These are phyloP conservation scores for Pseudogymnoascus sp. DNA, from an alignment of 2,329 filamentous ascomycete genomes.

Conservation along the genomic window DNA sequence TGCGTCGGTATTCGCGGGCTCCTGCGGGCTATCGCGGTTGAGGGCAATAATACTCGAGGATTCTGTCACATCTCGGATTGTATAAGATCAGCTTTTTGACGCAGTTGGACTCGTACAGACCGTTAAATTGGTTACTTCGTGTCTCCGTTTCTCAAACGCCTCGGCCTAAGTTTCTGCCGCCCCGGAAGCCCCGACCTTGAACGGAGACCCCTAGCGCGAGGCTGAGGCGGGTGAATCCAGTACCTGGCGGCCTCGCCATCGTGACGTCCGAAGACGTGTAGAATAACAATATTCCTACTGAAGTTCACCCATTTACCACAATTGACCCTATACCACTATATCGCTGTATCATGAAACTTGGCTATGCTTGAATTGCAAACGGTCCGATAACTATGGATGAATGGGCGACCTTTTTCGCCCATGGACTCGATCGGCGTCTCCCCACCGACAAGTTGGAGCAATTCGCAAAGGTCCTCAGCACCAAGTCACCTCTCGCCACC, in stretches of 20 bases:
- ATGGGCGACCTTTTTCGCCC: constrained; percentile 48
- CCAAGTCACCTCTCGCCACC: constrained; percentile 47
- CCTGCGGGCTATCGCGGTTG: not conserved
- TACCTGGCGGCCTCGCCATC: not conserved
- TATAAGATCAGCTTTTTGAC: constrained; percentile 11
- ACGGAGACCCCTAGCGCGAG: not conserved
- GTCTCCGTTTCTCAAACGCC: constrained; percentile 3
- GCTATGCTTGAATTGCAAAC: constrained; percentile 5
- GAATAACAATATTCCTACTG: not conserved
- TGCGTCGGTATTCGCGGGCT: not conserved
- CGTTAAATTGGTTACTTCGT: constrained; percentile 6
- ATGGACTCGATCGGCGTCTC: constrained; percentile 47
- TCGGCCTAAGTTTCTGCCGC: constrained; percentile 1
- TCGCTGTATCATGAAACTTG: not conserved
- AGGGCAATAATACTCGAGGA: not conserved
- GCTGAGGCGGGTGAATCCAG: not conserved
- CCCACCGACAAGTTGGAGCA: constrained; percentile 48
- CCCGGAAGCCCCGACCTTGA: not conserved
- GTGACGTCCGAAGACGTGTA: not conserved
- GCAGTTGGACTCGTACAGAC: constrained; percentile 7
- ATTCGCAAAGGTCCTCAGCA: constrained; percentile 44
- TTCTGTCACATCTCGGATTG: constrained; percentile 5
- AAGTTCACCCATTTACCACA: not conserved
- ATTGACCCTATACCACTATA: not conserved
- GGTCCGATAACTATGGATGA: not conserved